Conservation (phyloP, 192 early-diverging fungal genomes). For the Endogone sp. region DNA sequence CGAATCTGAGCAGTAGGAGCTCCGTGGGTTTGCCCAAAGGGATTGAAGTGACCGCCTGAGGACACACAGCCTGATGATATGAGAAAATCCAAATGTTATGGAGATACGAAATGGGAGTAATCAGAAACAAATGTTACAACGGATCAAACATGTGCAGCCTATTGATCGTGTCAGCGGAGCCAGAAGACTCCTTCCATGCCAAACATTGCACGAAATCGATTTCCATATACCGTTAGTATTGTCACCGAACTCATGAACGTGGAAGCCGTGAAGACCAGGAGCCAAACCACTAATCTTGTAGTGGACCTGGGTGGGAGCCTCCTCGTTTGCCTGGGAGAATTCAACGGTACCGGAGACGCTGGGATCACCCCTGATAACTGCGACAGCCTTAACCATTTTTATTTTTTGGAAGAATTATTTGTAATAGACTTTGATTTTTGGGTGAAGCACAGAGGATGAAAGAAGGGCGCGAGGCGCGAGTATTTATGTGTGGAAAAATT, state of each 20-base stretch:
- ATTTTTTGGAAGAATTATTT: not conserved
- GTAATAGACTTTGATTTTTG: too few species aligned
- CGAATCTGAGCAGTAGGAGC: constrained; percentile 61
- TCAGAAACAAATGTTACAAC: too few species aligned
- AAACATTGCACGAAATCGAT: too few species aligned
- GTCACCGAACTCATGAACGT: constrained; percentile 84
- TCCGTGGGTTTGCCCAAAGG: constrained; percentile 72
- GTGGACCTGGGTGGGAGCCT: constrained; percentile 50
- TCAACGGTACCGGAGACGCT: constrained; percentile 65
- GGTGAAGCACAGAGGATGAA: too few species aligned
- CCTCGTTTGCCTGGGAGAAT: constrained; percentile 64
- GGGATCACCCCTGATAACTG: constrained; percentile 68
- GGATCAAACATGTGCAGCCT: too few species aligned
- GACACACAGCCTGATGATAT: constrained; percentile 71
- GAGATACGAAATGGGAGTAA: too few species aligned
- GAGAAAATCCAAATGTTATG: too few species aligned
- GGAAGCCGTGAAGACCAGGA: constrained; percentile 83
- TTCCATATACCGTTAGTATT: constrained; percentile 70
- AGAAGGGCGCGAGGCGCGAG: too few species aligned
- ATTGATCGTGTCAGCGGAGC: too few species aligned
- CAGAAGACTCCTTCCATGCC: not conserved
- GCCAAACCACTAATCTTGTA: constrained; percentile 57
- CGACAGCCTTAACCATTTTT: constrained; percentile 83
- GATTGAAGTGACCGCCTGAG: constrained; percentile 87
- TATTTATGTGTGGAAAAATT: too few species aligned